Evolutionary conservation across 441 rosid genomes (phyloP).

Genomic region (Arabidopsis lyrata): DNA sequence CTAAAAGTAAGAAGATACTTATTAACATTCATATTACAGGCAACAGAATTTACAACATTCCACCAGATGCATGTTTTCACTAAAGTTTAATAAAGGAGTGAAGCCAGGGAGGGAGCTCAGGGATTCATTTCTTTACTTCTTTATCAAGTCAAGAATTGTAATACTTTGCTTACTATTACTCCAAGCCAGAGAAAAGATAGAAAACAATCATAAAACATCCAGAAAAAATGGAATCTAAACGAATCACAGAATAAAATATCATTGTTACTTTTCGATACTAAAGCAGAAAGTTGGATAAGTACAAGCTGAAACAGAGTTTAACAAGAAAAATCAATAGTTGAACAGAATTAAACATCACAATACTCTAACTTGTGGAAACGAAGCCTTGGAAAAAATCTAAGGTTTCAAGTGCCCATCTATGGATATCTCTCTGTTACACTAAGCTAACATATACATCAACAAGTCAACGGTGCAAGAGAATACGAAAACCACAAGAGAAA

Average conservation of each 20-base stretch:
- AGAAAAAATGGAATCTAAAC: too few species aligned
- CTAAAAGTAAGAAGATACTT: too few species aligned
- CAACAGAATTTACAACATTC: slow-evolving; percentile 9
- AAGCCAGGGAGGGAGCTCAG: slow-evolving; percentile 5
- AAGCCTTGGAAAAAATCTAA: slow-evolving; percentile 10
- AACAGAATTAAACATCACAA: slow-evolving; percentile 1
- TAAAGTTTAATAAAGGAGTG: background rate
- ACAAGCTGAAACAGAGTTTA: slow-evolving; percentile 18
- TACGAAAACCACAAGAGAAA: background rate
- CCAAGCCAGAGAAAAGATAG: background rate
- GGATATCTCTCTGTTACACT: slow-evolving; percentile 4
- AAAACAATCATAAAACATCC: background rate
- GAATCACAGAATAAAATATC: background rate
- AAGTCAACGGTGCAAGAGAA: slow-evolving; percentile 27
- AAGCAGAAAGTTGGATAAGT: background rate
- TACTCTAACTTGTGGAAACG: background rate
- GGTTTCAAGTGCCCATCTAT: slow-evolving; percentile 18
- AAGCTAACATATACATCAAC: background rate
- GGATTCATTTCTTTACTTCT: background rate
- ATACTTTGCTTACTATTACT: slow-evolving; percentile 15
- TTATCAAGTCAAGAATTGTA: slow-evolving; percentile 23
- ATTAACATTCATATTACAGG: too few species aligned
- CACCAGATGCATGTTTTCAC: background rate
- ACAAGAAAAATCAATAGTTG: slow-evolving; percentile 10
- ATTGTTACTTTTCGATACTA: background rate